Evolutionary conservation across 805 yeast species (phyloP).

Genomic region (Candida nonsorbophila): DNA sequence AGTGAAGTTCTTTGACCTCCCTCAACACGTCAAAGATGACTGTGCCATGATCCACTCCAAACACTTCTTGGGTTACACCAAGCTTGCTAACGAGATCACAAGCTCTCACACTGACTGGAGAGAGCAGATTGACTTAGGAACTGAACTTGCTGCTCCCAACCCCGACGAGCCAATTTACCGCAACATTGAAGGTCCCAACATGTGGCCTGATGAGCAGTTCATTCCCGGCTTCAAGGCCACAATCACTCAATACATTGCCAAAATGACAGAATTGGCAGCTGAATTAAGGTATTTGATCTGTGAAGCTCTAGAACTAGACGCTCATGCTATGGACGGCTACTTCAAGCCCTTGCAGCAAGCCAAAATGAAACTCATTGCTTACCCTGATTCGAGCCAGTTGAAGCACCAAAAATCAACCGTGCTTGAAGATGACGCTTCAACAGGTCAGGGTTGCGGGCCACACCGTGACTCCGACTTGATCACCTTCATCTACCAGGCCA

Average conservation of each 20-base stretch:
- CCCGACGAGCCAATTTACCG: conserved; percentile 37
- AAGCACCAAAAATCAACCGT: conserved; percentile 13
- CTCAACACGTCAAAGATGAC: conserved; percentile 37
- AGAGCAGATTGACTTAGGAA: conserved; percentile 59
- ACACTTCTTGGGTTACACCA: conserved; percentile 55
- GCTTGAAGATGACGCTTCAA: conserved; percentile 21
- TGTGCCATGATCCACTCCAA: conserved; percentile 53
- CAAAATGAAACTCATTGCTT: conserved; percentile 51
- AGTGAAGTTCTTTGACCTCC: conserved; percentile 40
- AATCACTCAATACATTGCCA: conserved; percentile 37
- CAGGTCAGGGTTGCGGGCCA: conserved; percentile 54
- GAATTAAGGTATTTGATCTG: conserved; percentile 43
- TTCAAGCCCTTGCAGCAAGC: conserved; percentile 49
- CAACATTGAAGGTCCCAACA: conserved; percentile 53
- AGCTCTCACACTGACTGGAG: conserved; percentile 51
- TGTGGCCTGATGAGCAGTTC: conserved; percentile 41
- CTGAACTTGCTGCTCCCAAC: conserved; percentile 41
- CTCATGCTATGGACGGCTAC: conserved; percentile 40
- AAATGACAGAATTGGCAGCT: conserved; percentile 41
- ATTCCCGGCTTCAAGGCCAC: conserved; percentile 41
- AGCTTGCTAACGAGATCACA: conserved; percentile 54
- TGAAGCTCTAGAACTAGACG: conserved; percentile 49
- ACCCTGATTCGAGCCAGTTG: conserved; percentile 41
- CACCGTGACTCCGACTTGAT: conserved; percentile 64
- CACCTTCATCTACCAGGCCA: conserved; percentile 57